Percentiles rank a stretch among this genome's conserved stretches.
Conservation (phyloP, 768 basidiomycete genomes). For the Tephrocybe rancida region DNA sequence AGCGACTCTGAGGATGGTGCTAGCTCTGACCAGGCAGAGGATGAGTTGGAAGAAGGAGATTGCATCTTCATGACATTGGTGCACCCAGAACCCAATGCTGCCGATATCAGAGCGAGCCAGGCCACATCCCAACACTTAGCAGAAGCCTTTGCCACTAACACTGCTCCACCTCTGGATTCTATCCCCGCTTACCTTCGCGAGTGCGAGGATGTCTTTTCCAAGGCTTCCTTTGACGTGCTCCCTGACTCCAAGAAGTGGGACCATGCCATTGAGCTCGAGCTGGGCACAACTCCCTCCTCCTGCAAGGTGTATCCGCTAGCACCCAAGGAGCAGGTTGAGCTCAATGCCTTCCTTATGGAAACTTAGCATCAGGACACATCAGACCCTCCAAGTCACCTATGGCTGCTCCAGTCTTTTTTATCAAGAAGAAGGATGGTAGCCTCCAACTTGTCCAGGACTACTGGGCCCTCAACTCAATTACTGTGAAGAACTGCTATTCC, state of each 20-base stretch:
- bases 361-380: constrained; percentile 17
- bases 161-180: neutral
- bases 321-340: constrained; percentile 5
- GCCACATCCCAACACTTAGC: neutral
- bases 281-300: neutral
- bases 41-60: neutral
- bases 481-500: constrained; percentile 31
- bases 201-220: constrained; percentile 8
- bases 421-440: constrained; percentile 17
- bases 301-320: constrained; percentile 16
- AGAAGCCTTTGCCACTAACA: neutral
- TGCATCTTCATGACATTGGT: neutral
- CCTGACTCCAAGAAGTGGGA: constrained; percentile 9
- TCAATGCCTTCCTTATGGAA: constrained; percentile 22
- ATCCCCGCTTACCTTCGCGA: constrained; percentile 1
- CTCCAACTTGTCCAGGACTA: constrained; percentile 17
- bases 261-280: constrained; percentile 14
- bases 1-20: no score
- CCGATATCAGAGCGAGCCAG: neutral
- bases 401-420: constrained; percentile 24
- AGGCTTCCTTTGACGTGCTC: neutral
- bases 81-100: neutral
- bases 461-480: constrained; percentile 16
- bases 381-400: constrained; percentile 20
- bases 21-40: no score